Evolutionary conservation across 106 monocot species (phyloP), one percentile per base, ranked within the genome.

Genomic region (Dendrobium huoshanense): DNA sequence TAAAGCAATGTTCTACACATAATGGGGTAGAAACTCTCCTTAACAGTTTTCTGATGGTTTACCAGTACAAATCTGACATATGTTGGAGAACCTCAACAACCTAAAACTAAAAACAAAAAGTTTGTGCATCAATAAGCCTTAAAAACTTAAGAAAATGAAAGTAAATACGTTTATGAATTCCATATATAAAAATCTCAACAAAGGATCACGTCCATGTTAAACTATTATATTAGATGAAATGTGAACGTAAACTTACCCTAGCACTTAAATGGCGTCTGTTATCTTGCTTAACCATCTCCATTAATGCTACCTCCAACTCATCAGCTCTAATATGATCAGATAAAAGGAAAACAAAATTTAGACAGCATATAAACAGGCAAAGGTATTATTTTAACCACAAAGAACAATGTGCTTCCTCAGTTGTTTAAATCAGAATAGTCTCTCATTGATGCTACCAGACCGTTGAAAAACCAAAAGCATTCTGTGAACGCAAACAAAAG

Each of bases 241-340:
- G 18, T 16, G 20, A 47, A 51, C 25, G 22, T 0, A 5, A 51
- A 75, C 55, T 44, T 72, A 94, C 97, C 92, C 89, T 90, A 72
- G 97, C 92, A 87, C 89, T 97, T 61, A 97, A 81, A 75, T 84
- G 86, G 31, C 94, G 89, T 81, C 97, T 89, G 79, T 97, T 94
- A 78, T 97, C 97, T 80, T 97, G 97, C 79, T 94, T 94, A 31
- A 97, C 92, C 97, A 97, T 97, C 88, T 97, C 97, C 92, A 97
- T 97, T 64, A 97, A 82, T 77, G 97, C 97, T 56, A 88, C 90
- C 86, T 97, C 97, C 70, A 95, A 83, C 78, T 95, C 95, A 82
- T 95, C 88, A 65, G 95, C 88, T 84, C 95, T 92, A 72, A 11
- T 17, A 51, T 47, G 49, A 37, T 40, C 70, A 79, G 41, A 73